Conservation (phyloP, 192 early-diverging fungal species). For the Mycoemilia scoparia region DNA sequence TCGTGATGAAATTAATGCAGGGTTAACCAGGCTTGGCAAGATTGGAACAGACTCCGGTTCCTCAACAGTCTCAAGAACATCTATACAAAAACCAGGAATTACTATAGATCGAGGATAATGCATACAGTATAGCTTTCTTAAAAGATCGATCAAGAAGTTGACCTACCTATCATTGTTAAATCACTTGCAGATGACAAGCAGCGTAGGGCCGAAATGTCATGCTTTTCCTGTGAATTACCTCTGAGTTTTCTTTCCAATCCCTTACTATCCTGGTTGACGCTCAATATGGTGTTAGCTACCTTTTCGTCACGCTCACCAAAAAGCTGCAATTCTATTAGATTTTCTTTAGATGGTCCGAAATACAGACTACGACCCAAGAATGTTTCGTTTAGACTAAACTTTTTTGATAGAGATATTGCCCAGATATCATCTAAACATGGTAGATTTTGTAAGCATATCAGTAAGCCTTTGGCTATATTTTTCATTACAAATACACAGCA, state of each 20-base stretch:
- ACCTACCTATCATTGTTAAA: constrained; percentile 22
- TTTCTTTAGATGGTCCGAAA: constrained; percentile 26
- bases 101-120: not conserved
- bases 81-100: not conserved
- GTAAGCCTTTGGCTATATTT: no score
- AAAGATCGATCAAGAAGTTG: no score
- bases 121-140: no score
- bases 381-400: constrained; percentile 13
- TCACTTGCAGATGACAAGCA: constrained; percentile 20
- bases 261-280: not conserved
- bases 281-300: constrained; percentile 12
- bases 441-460: no score
- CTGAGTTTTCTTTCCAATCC: not conserved
- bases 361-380: constrained; percentile 25
- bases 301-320: constrained; percentile 20
- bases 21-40: constrained; percentile 10
- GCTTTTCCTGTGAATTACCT: not conserved
- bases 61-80: constrained; percentile 10
- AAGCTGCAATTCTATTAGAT: constrained; percentile 21
- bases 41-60: constrained; percentile 7
- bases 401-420: constrained; percentile 13
- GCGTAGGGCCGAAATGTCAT: constrained; percentile 12
- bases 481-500: no score
- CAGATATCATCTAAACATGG: constrained; percentile 31
- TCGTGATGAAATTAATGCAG: not conserved